phyloP scores from a whole-genome alignment of 345 rosid genomes.

The Populus simonii region DNA sequence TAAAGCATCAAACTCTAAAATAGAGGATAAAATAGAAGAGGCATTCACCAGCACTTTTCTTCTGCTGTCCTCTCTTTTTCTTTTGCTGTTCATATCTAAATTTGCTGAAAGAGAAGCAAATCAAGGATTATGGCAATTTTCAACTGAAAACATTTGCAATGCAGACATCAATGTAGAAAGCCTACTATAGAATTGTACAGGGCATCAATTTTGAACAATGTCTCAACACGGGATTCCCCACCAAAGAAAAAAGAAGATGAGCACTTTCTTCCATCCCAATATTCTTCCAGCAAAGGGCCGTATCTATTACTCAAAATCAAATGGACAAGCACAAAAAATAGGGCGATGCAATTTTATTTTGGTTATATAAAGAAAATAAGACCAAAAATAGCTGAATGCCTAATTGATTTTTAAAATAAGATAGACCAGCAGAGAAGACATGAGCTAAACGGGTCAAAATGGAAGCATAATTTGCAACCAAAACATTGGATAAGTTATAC shows the following conservation, averaged over 20 bases:
- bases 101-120: constrained; percentile 46
- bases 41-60: constrained; percentile 63
- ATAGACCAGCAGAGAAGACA: background rate
- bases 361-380: background rate
- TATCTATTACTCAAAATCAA: background rate
- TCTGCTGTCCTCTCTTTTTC: constrained; percentile 81
- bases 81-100: constrained; percentile 76
- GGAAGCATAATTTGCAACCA: background rate
- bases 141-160: background rate
- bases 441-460: background rate
- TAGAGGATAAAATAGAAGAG: constrained; percentile 19
- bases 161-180: background rate
- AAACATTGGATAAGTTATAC: background rate
- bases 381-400: background rate
- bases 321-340: background rate
- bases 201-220: background rate
- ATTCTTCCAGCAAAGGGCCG: background rate
- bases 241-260: background rate
- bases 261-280: background rate
- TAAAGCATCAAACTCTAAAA: constrained; percentile 23
- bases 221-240: background rate
- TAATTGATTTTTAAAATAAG: background rate
- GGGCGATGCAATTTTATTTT: background rate
- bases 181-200: background rate
- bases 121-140: constrained; percentile 16